Evolutionary conservation across 352 stramenopile genomes (phyloP).

Genomic region (Aphanomyces stellatus): DNA sequence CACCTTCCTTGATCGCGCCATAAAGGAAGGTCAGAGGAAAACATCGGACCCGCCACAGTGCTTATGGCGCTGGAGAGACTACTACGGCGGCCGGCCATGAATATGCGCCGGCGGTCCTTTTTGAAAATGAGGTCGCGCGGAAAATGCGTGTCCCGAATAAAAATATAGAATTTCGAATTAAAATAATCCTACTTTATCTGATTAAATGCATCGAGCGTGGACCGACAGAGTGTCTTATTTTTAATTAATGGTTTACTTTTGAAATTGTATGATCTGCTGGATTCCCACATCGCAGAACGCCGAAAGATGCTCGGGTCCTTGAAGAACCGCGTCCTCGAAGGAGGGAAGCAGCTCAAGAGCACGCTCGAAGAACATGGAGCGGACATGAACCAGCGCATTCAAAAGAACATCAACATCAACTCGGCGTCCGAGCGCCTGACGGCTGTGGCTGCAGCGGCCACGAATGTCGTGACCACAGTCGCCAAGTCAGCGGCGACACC

Average conservation of each 20-base stretch:
- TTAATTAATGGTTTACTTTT: too few relatives aligned
- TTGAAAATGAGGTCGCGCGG: too few relatives aligned
- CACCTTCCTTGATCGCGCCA: not conserved
- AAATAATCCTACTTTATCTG: too few relatives aligned
- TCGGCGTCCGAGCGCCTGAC: constrained; percentile 3
- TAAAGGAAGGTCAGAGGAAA: not conserved
- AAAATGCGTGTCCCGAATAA: too few relatives aligned
- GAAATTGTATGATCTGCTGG: too few relatives aligned
- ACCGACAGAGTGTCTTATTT: too few relatives aligned
- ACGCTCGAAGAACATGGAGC: constrained; percentile 6
- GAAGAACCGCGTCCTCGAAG: constrained; percentile 15
- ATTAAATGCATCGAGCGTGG: too few relatives aligned
- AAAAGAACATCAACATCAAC: constrained; percentile 15
- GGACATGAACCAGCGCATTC: constrained; percentile 16
- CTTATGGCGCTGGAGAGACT: not conserved
- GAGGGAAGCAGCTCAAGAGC: constrained; percentile 17
- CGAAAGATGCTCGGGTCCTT: constrained; percentile 10
- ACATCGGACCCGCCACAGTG: not conserved
- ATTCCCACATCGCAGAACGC: too few relatives aligned
- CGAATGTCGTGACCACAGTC: not conserved
- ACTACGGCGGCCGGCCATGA: not conserved
- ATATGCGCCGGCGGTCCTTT: too few relatives aligned
- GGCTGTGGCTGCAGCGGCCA: constrained; percentile 1
- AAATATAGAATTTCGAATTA: too few relatives aligned
- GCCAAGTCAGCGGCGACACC: not conserved